phyloP scores from a whole-genome alignment of 1,139 yeast species.

The Meyerozyma sp. region DNA sequence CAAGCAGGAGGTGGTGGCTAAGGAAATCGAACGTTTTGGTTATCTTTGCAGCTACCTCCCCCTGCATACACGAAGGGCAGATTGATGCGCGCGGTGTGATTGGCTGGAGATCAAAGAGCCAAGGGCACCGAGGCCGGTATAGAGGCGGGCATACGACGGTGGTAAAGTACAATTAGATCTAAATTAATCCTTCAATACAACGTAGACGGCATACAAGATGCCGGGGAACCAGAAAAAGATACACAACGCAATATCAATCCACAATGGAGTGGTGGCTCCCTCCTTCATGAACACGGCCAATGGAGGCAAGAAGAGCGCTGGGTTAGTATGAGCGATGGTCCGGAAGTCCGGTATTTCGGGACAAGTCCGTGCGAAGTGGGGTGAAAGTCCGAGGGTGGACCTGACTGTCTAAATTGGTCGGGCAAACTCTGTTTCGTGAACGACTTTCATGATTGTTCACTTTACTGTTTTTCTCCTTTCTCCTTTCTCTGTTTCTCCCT shows the following conservation, averaged over 20 bases:
- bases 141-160: not conserved
- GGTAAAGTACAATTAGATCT: not conserved
- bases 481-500: no score
- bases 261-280: constrained; percentile 57
- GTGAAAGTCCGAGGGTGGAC: not conserved
- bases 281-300: constrained; percentile 63
- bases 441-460: no score
- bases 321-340: constrained; percentile 3
- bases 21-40: not conserved
- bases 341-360: no score
- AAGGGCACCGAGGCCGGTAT: not conserved
- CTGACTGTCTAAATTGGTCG: no score
- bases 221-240: constrained; percentile 70
- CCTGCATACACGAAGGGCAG: not conserved
- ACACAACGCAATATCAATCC: constrained; percentile 61
- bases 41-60: not conserved
- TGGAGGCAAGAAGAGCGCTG: constrained; percentile 65
- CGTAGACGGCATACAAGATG: constrained; percentile 65
- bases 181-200: constrained; percentile 30
- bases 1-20: not conserved
- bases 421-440: no score
- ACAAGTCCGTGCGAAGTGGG: no score
- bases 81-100: not conserved
- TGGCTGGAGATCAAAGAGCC: not conserved
- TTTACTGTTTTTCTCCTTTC: no score